Conservation (phyloP, 345 rosid genomes). For the Theobroma cacao region DNA sequence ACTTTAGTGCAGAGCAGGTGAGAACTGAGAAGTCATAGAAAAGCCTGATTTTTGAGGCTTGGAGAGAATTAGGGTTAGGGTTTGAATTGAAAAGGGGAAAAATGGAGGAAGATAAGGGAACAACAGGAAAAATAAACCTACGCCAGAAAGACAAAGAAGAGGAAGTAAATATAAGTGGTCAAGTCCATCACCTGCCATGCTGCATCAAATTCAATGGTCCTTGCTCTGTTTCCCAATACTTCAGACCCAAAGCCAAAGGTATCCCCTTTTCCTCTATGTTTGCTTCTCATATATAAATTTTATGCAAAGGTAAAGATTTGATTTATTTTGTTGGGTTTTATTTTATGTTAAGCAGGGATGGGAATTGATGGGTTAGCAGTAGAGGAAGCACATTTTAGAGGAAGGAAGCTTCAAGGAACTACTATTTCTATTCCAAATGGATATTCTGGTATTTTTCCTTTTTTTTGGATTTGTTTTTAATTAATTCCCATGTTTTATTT, state of each 20-base stretch:
- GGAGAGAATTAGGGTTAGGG: slow-evolving; percentile 1
- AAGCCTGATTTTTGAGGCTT: slow-evolving; percentile 10
- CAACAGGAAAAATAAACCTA: slow-evolving; percentile 41
- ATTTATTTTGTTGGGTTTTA: background rate
- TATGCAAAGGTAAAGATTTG: background rate
- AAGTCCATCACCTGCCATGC: slow-evolving; percentile 83
- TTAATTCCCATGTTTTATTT: background rate
- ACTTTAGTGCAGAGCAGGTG: background rate
- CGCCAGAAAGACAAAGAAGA: slow-evolving; percentile 19
- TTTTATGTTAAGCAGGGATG: slow-evolving; percentile 30
- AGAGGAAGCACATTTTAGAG: slow-evolving; percentile 85
- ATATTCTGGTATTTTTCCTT: slow-evolving; percentile 54
- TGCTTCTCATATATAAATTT: background rate
- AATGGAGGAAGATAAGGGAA: slow-evolving; percentile 23
- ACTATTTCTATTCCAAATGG: slow-evolving; percentile 61
- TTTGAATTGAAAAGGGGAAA: background rate
- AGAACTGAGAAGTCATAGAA: background rate
- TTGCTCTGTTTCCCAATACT: slow-evolving; percentile 65
- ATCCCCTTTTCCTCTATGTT: background rate
- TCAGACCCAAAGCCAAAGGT: slow-evolving; percentile 74
- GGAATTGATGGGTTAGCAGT: slow-evolving; percentile 59
- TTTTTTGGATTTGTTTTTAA: background rate
- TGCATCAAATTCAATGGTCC: slow-evolving; percentile 75
- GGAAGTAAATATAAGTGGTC: slow-evolving; percentile 40
- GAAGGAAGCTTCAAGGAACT: slow-evolving; percentile 76